Evolutionary conservation across 2,329 filamentous ascomycete genomes (phyloP).

Genomic region (Sarocladiaceae sp.): DNA sequence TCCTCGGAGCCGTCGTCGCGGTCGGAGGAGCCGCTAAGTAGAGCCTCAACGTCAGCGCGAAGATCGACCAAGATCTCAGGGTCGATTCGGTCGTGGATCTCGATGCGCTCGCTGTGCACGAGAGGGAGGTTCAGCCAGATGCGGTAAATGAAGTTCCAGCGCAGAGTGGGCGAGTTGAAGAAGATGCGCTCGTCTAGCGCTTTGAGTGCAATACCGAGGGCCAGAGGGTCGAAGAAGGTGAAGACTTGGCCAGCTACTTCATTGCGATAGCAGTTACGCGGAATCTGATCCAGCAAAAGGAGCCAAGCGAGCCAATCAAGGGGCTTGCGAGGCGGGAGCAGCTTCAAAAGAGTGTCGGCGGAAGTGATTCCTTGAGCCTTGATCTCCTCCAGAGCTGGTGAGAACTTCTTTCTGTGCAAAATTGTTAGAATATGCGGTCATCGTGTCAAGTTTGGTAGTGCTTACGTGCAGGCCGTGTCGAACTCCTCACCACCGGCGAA

Average conservation of each 20-base stretch:
- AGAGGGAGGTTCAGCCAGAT: slow-evolving; percentile 58
- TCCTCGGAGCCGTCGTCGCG: slow-evolving; percentile 4
- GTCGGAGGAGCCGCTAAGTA: slow-evolving; percentile 21
- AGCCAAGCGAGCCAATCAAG: slow-evolving; percentile 44
- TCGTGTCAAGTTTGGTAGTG: background rate
- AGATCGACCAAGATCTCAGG: background rate
- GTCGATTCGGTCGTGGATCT: slow-evolving; percentile 33
- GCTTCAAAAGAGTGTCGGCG: slow-evolving; percentile 23
- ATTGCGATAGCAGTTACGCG: slow-evolving; percentile 57
- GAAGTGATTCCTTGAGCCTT: slow-evolving; percentile 20
- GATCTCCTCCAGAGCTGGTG: slow-evolving; percentile 29
- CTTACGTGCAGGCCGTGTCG: slow-evolving; percentile 31
- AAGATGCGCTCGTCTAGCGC: slow-evolving; percentile 24
- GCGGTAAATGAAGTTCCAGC: slow-evolving; percentile 34
- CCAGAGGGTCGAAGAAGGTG: slow-evolving; percentile 51
- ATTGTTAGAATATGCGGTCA: background rate
- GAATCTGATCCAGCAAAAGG: slow-evolving; percentile 59
- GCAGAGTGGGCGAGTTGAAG: slow-evolving; percentile 17
- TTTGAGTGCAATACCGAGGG: slow-evolving; percentile 35
- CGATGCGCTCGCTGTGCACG: slow-evolving; percentile 51
- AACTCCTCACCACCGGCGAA: slow-evolving; percentile 29
- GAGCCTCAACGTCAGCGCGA: slow-evolving; percentile 27
- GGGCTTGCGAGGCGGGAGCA: slow-evolving; percentile 21
- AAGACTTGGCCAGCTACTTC: slow-evolving; percentile 41
- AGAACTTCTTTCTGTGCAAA: slow-evolving; percentile 24